Evolutionary conservation across 192 early-diverging fungal genomes (phyloP), one percentile per base, ranked within the genome.

Genomic region (Coemansia nantahalensis): DNA sequence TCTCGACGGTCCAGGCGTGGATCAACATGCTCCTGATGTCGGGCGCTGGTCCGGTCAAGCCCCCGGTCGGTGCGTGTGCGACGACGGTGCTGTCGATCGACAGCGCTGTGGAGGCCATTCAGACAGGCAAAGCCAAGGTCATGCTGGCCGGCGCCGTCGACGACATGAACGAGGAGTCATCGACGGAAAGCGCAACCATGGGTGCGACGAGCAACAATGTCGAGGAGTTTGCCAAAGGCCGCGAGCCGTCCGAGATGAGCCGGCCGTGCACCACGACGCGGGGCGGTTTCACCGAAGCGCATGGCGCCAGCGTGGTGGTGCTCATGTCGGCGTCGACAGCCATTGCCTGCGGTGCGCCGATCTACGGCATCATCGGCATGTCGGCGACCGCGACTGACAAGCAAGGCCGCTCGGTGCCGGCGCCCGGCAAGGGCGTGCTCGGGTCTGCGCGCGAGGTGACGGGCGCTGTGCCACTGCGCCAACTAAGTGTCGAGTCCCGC

Each of bases 1-100:
- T 95, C 78, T 92, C 92, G 79, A 95, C 91, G 42, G 89, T 91
- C 83, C 83, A 90, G 44, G 92, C 90, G 40, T 95, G 92, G 92
- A 81, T 95, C 59, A 95, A 95, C 78, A 82, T 95, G 84, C 80
- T 95, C 57, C 77, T 95, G 41, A 80, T 95, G 17, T 93, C 91
- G 15, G 82, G 88, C 13, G 90, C 91, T 13, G 92, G 92, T 17
- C 92, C 92, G 15, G 91, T 95, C 75, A 91, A 51, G 46, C 56
- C 56, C 5, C 18, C 33, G 6, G 89, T 91, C 33, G 88, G 90
- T 40, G 92, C 92, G 31, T 95, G 92, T 58, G 92, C 91, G 23
- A 95, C 92, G 39, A 90, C 89, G 45, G 86, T 87, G 41, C 85
- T 91, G 54, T 91, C 90, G 30, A 87, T 95, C 19, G 91, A 95